phyloP scores from a whole-genome alignment of 2,329 filamentous ascomycete species.

The Raffaelea arxii region DNA sequence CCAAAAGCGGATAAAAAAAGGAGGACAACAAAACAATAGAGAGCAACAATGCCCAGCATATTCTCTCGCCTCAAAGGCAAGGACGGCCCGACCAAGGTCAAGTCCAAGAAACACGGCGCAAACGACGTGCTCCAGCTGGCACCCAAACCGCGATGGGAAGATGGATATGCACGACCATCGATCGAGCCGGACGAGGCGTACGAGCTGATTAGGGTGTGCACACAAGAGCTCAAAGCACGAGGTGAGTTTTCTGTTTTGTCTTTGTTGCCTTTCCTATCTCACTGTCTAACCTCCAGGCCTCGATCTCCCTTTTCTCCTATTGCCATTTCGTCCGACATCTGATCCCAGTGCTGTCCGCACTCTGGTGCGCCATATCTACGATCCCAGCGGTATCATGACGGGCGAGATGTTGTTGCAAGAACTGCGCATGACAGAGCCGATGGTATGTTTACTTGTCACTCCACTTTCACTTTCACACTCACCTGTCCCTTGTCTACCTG shows the following conservation, averaged over 20 bases:
- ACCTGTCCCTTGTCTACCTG: background rate
- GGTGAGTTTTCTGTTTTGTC: slow-evolving; percentile 48
- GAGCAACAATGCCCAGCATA: slow-evolving; percentile 41
- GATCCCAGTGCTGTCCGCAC: slow-evolving; percentile 86
- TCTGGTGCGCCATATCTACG: slow-evolving; percentile 90
- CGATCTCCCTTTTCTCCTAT: slow-evolving; percentile 81
- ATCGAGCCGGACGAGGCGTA: slow-evolving; percentile 87
- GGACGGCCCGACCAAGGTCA: slow-evolving; percentile 50
- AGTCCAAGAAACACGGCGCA: slow-evolving; percentile 55
- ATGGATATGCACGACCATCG: slow-evolving; percentile 73
- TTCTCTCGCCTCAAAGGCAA: slow-evolving; percentile 64
- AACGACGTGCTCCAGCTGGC: slow-evolving; percentile 42
- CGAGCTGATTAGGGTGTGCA: slow-evolving; percentile 76
- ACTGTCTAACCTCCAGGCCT: slow-evolving; percentile 47
- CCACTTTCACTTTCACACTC: slow-evolving; percentile 4
- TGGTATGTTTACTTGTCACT: slow-evolving; percentile 48
- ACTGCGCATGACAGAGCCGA: slow-evolving; percentile 83
- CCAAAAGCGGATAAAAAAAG: too few relatives aligned
- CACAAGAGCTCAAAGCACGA: slow-evolving; percentile 85
- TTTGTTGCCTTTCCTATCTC: background rate
- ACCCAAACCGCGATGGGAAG: slow-evolving; percentile 71
- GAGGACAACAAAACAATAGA: too few relatives aligned
- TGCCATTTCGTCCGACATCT: slow-evolving; percentile 88
- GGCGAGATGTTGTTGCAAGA: slow-evolving; percentile 73
- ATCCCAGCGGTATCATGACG: slow-evolving; percentile 50